Base-by-base conservation (phyloP, 1,139 yeast genomes). In the Hemisphaericaspora xylanilytica region DNA sequence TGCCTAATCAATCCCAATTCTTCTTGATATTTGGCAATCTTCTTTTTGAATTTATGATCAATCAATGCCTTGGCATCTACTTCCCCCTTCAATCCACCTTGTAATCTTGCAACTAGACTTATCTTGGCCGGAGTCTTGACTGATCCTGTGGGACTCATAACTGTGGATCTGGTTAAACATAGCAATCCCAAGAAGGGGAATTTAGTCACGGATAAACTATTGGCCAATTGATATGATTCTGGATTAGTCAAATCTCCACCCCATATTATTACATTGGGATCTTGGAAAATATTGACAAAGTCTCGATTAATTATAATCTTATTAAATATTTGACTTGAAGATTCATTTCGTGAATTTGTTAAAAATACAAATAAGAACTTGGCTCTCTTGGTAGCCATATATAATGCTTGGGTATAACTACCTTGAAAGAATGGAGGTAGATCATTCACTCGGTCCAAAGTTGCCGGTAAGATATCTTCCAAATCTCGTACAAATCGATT, bases 161-260 rank as follows among this genome's bases (percentile, higher is more conserved):
- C 74, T 16, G 75, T 70, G 11, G 64, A 65, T 45, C 75, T 52
- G 46, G 78, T 88, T 59, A 75, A 69, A 51, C 79, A 82, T 39
- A 84, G 51, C 8, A 84, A 58, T 0, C 94, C 96, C 30, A 87
- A 61, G 55, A 86, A 85, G 9, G 98, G 98, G 53, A 84, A 83
- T 47, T 78, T 76, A 15, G 90, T 77, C 32, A 84, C 85, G 44
- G 78, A 77, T 44, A 90, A 73, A 35, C 85, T 78, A 54, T 84
- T 82, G 0, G 96, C 87, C 12, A 88, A 80, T 52, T 88, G 95
- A 53, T 80, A 83, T 1, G 94, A 87, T 59, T 92, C 97, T 11
- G 89, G 79, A 45, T 82, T 80, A 12, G 79, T 75, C 22, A 85
- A 78, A 55, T 86, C 85, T 7, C 97, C 96, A 27, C 94, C 95